Base-by-base conservation (phyloP, 768 basidiomycete genomes). In the Tricholoma bakamatsutake region DNA sequence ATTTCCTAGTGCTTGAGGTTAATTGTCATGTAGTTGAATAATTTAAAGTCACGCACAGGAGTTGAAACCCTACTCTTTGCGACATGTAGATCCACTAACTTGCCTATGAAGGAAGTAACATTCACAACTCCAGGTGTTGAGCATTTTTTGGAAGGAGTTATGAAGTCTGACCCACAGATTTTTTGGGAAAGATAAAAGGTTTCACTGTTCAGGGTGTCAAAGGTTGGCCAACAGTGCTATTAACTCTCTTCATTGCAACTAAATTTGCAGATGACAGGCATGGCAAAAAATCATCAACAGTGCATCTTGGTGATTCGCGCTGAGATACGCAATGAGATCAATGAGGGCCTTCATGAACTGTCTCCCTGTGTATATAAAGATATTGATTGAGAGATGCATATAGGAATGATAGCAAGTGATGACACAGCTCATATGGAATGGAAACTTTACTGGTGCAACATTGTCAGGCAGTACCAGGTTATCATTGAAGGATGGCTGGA, bases 371-470 rank as follows among this genome's bases (percentile, higher is more conserved):
- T 48, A 48, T 24, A 24, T 45, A 18, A 24, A 24, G 21, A 39
- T 9, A 11, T 42, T 40, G 11, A 28, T 28, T 47, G 46, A n/a
- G n/a, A n/a, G 4, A 35, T 3, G 21, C 3, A 37, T 15, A 42
- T 51, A 61, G 58, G 50, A 5, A 13, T 17, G 13, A 35, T 52
- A 24, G 53, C 50, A 12, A 33, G 48, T 35, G 37, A 50, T 43
- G 39, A 40, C 3, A 54, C n/a, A 2, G 59, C 42, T 8, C 13
- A 37, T n/a, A 57, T 62, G 59, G 46, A 60, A 46, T 62, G 50
- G 52, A 56, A 53, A 43, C 49, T 34, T 10, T 57, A 60, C 47
- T 59, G 56, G 59, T 30, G 18, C 4, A 57, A 62, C 27, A 31
- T 62, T 31, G 56, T 60, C n/a, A 15, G 31, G 30, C 27, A 39